Percentiles rank a stretch among this genome's conserved stretches.
phyloP scores from a whole-genome alignment of 116 monocot genomes.

The Dioscorea cayenensis region DNA sequence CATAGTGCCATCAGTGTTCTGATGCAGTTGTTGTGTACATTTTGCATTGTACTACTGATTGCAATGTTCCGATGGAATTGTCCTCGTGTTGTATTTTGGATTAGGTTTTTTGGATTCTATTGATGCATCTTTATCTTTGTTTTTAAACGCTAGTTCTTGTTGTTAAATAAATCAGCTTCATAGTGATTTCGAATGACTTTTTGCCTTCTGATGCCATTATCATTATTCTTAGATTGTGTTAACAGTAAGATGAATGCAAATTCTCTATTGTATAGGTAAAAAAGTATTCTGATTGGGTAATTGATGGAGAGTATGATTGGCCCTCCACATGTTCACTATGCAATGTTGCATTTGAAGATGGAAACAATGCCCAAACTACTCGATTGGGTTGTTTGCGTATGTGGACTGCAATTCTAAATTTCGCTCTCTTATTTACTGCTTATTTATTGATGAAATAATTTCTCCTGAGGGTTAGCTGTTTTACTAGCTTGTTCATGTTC shows the following conservation, averaged over 20 bases:
- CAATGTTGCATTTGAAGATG: constrained; percentile 50
- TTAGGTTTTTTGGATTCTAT: too few species aligned
- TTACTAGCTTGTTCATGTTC: neutral
- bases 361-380: constrained; percentile 58
- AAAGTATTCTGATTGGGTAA: constrained; percentile 98
- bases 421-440: too few species aligned
- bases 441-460: too few species aligned
- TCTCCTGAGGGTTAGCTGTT: neutral
- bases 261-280: constrained; percentile 48
- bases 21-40: neutral
- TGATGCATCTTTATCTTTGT: too few species aligned
- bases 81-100: too few species aligned
- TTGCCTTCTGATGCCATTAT: neutral
- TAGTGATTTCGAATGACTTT: neutral
- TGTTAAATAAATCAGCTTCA: too few species aligned
- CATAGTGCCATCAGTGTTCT: neutral
- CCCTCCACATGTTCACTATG: constrained; percentile 72
- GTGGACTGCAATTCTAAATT: constrained; percentile 9
- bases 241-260: neutral
- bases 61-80: neutral
- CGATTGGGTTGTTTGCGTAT: constrained; percentile 95
- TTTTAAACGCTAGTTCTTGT: too few species aligned
- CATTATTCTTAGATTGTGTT: neutral
- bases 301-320: constrained; percentile 97
- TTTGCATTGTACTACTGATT: neutral